Base-by-base conservation (phyloP, 2,329 filamentous ascomycete species). In the Paraconiothyrium brasiliense region DNA sequence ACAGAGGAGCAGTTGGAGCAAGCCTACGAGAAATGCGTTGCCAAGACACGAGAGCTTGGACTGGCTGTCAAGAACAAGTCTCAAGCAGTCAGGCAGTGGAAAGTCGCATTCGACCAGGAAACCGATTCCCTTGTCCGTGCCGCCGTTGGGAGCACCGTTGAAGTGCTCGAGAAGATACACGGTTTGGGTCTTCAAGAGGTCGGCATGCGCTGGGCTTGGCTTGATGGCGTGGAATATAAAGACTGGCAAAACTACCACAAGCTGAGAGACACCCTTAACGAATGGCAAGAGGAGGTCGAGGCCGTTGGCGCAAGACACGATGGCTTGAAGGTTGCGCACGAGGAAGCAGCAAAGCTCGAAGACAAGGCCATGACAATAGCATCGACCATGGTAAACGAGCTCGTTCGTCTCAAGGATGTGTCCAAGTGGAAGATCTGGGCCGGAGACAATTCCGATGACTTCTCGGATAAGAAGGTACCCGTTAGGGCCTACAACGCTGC, bases 161-260 rank as follows among this genome's bases (percentile, higher is more conserved):
- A 90, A 73, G 92, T 96, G 16, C 86, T 97, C 35, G 91, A 94
- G 66, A 87, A 88, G 72, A 94, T 95, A 62, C 89, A 92, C 46
- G 91, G 94, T 70, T 84, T 97, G 39, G 92, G 93, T 6, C 85
- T 97, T 37, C 92, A 97, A 76, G 92, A 96, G 76, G 93, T 97
- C 57, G 94, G 94, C 59, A 94, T 96, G 89, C 86, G 82, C 62
- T 99, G 95, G 94, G 93, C 94, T 13, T 97, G 92, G 90, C 95
- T 93, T 81, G 93, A 98, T 60, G 93, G 93, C 35, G 87, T 99
- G 63, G 97, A 94, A 1, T 97, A 99, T 84, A 94, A 96, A 78
- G 93, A 99, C 77, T 99, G 95, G 95, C 88, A 90, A 62, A 95
- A 94, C 77, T 99, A 97, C 75, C 93, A 98, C 77, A 88, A 92